A percentile compares a stretch with the other conserved stretches of the same genome.
phyloP scores from a whole-genome alignment of 78 protist species.

The Cyanophora paradoxa region DNA sequence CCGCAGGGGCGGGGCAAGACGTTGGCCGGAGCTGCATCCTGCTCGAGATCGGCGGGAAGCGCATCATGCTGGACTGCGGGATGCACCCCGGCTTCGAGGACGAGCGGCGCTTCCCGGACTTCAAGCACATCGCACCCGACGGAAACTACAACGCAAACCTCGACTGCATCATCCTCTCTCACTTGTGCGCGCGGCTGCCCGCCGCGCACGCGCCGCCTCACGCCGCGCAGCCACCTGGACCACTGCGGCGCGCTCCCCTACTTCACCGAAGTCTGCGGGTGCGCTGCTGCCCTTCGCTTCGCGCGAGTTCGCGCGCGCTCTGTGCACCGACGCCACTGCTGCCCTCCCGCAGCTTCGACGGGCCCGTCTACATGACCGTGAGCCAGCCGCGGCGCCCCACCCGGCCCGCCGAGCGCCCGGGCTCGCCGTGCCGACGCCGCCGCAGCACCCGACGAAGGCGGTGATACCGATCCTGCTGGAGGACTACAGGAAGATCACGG shows the following conservation, averaged over 20 bases:
- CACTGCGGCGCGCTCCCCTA: slow-evolving; percentile 97
- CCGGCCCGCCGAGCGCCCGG: too few species aligned
- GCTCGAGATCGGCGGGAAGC: slow-evolving; percentile 75
- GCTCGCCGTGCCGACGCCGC: too few species aligned
- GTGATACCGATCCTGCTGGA: slow-evolving; percentile 84
- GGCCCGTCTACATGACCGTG: slow-evolving; percentile 92
- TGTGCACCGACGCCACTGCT: too few species aligned
- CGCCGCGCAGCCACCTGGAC: slow-evolving; percentile 78
- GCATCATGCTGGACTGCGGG: slow-evolving; percentile 93
- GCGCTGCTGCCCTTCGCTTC: too few species aligned
- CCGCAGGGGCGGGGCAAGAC: slow-evolving; percentile 67
- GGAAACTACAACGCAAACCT: slow-evolving; percentile 36
- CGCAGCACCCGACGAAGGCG: too few species aligned
- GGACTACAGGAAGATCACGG: slow-evolving; percentile 34
- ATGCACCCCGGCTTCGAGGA: slow-evolving; percentile 93
- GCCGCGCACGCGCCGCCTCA: too few species aligned
- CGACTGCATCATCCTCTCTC: slow-evolving; percentile 36
- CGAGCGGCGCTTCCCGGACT: slow-evolving; percentile 89
- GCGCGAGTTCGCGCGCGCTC: too few species aligned
- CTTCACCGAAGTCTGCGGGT: slow-evolving; percentile 78
- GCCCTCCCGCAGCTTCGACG: slow-evolving; percentile 79
- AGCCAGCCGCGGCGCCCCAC: slow-evolving; percentile 1
- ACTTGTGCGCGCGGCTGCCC: slow-evolving; percentile 11
- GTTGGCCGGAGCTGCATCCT: slow-evolving; percentile 90
- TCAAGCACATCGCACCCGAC: slow-evolving; percentile 19